Evolutionary conservation across 2,329 filamentous ascomycete species (phyloP).

Genomic region (Knufia fluminis): DNA sequence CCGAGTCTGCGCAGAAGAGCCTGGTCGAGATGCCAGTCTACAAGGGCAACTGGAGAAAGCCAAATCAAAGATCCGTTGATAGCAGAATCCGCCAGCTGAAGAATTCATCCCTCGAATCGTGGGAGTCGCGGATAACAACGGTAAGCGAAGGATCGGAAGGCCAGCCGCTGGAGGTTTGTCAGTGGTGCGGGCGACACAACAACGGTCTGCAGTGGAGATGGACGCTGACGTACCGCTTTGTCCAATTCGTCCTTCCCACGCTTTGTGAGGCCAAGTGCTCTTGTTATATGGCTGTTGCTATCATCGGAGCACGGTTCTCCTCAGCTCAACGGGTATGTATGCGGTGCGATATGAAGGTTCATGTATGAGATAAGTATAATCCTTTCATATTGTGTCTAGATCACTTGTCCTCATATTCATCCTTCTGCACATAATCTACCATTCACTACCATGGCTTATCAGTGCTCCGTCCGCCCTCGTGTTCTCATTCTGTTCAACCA

Average conservation of each 20-base stretch:
- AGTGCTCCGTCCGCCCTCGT: background rate
- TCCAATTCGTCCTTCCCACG: background rate
- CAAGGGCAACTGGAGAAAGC: background rate
- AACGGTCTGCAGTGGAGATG: background rate
- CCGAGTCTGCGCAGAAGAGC: background rate
- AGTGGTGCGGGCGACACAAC: background rate
- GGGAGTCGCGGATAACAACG: conserved; percentile 1
- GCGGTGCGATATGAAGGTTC: too few relatives aligned
- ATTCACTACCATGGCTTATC: background rate
- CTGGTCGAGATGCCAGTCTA: background rate
- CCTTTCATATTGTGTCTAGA: background rate
- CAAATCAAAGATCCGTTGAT: background rate
- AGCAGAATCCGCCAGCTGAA: background rate
- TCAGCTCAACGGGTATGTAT: too few relatives aligned
- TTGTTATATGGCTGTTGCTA: background rate
- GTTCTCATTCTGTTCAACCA: background rate
- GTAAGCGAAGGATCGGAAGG: conserved; percentile 1
- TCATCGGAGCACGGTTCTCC: background rate
- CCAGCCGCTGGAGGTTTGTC: background rate
- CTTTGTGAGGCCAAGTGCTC: background rate
- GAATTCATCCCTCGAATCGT: background rate
- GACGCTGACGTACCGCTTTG: conserved; percentile 1
- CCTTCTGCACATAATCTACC: background rate
- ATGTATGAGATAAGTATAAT: conserved; percentile 4
- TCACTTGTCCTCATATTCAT: background rate